Evolutionary conservation across 208 protist species (phyloP), one percentile per base, ranked within the genome.

Genomic region (Crithidia brevicula): DNA sequence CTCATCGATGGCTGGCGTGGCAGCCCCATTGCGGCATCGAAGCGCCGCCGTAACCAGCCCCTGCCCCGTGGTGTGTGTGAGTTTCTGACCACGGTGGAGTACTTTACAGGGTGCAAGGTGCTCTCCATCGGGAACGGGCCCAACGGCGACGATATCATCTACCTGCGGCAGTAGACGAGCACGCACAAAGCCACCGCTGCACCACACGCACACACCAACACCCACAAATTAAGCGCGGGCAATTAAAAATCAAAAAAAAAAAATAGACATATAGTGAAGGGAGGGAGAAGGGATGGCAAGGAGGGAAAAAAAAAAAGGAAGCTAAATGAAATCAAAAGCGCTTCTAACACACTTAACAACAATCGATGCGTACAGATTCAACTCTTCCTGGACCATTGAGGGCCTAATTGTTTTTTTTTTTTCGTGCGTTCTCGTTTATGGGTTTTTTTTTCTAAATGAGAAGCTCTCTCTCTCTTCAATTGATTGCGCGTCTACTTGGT

Each of bases 91-190:
- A 89, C 88, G 10, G 82, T 97, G 16, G 91, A 97, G 77, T 78
- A 95, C 72, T 97, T 96, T 45, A 92, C 91, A 0, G 53, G 67
- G 11, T 83, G 86, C 45, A 87, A 95, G 72, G 79, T 97, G n/a
- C 59, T 97, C 11, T 96, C 91, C 36, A 96, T 97, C 63, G 93
- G 93, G 30, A 97, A 97, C 71, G 93, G 93, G 0, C 91, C 93
- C 25, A 88, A 76, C 50, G 89, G 88, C 1, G 75, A 79, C 15
- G 82, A 97, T 43, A 95, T 96, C 51, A 95, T 97, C 49, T 97
- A 97, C 86, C 71, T 97, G 10, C 74, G 79, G 16, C 83, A 92
- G 74, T 91, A 65, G 10, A 30, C 31, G 52, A n/a, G n/a, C n/a
- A n/a, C n/a, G n/a, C n/a, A n/a, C n/a, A n/a, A n/a, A n/a, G n/a